Base-by-base conservation (phyloP, 1,139 yeast genomes). In the Candida gigantensis region DNA sequence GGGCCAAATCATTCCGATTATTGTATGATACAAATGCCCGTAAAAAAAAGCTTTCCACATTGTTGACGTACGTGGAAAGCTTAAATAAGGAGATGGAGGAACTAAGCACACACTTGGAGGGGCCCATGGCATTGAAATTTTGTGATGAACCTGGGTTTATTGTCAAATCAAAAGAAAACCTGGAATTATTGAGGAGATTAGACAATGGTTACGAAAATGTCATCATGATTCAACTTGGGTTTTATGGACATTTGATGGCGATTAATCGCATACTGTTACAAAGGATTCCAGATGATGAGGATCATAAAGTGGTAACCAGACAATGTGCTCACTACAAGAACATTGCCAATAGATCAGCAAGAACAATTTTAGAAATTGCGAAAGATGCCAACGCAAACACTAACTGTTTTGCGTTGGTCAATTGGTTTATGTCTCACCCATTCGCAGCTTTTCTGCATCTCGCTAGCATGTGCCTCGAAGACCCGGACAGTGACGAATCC, bases 201-300 rank as follows among this genome's bases (percentile, higher is more conserved):
- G 40, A 38, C 13, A 32, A 34, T 16, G 43, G 45, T 2, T 25
- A 37, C 19, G 61, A 58, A 33, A 46, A 46, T 20, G 29, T 54
- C 7, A 36, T 62, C 8, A 43, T 49, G 3, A 43, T 58, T 11
- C 65, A 65, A 26, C 49, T 63, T 15, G 46, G 58, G 1, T 65
- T 42, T 42, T 62, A 63, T 39, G 43, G 51, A 19, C 72, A 66
- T 41, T 41, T 64, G 28, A 57, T 65, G 68, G 52, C 57, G 5
- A 56, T 62, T 32, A 67, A 67, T 45, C 45, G 68, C 23, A 43
- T 37, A 20, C 23, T 69, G 1, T 58, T 65, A 10, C 68, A 69
- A 2, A 54, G 58, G 29, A 34, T 50, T 32, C 39, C 46, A 50
- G 45, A 35, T 13, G 40, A 45, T 7, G 44, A 45, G 3, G 52